phyloP scores from a whole-genome alignment of 2,329 filamentous ascomycete species.

The Plenodomus lindquistii region DNA sequence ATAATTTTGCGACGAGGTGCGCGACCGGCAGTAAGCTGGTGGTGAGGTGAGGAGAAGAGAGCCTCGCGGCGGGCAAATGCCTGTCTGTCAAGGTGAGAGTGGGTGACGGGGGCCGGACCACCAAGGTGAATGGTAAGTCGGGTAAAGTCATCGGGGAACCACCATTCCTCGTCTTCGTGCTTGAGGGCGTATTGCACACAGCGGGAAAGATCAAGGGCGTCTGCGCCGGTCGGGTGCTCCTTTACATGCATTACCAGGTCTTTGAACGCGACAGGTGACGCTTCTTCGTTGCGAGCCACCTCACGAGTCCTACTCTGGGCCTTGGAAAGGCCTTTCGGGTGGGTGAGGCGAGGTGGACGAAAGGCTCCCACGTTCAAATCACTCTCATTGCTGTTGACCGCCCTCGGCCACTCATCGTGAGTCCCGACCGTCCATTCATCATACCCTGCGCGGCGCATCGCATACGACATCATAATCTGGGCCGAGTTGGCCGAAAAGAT shows the following conservation, averaged over 20 bases:
- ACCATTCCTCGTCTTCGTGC: conserved; percentile 26
- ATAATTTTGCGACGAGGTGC: background rate
- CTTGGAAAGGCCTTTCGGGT: conserved; percentile 9
- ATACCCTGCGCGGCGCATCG: conserved; percentile 21
- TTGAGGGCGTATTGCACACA: conserved; percentile 26
- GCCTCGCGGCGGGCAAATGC: conserved; percentile 18
- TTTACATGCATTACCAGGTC: conserved; percentile 26
- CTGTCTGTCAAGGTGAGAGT: conserved; percentile 21
- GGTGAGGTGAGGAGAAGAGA: background rate
- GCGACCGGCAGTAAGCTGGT: background rate
- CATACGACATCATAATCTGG: conserved; percentile 25
- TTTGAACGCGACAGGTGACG: conserved; percentile 22
- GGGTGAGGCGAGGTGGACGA: conserved; percentile 17
- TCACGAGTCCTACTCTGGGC: conserved; percentile 4
- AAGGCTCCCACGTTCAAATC: conserved; percentile 23
- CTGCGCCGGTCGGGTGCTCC: conserved; percentile 22
- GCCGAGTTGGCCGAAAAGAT: conserved; percentile 14
- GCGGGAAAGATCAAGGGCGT: conserved; percentile 35
- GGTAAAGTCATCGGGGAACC: conserved; percentile 28
- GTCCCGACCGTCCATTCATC: conserved; percentile 16
- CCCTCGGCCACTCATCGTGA: conserved; percentile 6
- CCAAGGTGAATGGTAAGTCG: conserved; percentile 23
- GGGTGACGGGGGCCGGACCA: conserved; percentile 12
- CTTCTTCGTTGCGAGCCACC: conserved; percentile 8
- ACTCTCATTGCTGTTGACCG: conserved; percentile 7